phyloP scores from a whole-genome alignment of 768 basidiomycete species.

The Melanogaster broomeanus region DNA sequence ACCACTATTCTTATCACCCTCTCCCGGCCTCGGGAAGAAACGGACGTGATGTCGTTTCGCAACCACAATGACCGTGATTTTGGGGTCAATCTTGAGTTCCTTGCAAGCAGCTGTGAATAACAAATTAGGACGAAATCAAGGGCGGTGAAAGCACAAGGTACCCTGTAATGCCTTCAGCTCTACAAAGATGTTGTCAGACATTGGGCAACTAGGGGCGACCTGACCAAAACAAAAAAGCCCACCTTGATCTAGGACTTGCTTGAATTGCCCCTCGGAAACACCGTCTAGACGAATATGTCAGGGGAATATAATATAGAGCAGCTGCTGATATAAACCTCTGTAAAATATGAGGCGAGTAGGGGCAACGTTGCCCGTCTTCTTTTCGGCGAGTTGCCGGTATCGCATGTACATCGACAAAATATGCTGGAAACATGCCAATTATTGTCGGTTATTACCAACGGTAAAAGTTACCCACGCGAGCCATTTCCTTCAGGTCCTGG shows the following conservation, averaged over 20 bases:
- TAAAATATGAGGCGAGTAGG: conserved; percentile 79
- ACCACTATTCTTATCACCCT: conserved; percentile 65
- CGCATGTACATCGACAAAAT: conserved; percentile 57
- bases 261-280: conserved; percentile 58
- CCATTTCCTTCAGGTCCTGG: conserved; percentile 67
- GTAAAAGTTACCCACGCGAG: conserved; percentile 40
- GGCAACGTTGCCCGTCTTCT: conserved; percentile 38
- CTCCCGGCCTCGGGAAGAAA: conserved; percentile 52
- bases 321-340: conserved; percentile 47
- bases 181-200: conserved; percentile 18
- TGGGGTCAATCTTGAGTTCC: conserved; percentile 56
- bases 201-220: not conserved
- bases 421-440: conserved; percentile 38
- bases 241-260: conserved; percentile 55
- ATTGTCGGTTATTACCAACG: conserved; percentile 5
- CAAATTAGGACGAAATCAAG: conserved; percentile 3
- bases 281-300: conserved; percentile 39
- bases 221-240: conserved; percentile 12
- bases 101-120: conserved; percentile 57
- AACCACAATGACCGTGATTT: conserved; percentile 77
- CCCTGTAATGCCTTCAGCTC: conserved; percentile 65
- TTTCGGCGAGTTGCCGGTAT: conserved; percentile 59
- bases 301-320: not conserved
- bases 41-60: conserved; percentile 57
- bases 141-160: conserved; percentile 25